Evolutionary conservation across 2,329 filamentous ascomycete species (phyloP).

Genomic region (Diaporthe capsici): DNA sequence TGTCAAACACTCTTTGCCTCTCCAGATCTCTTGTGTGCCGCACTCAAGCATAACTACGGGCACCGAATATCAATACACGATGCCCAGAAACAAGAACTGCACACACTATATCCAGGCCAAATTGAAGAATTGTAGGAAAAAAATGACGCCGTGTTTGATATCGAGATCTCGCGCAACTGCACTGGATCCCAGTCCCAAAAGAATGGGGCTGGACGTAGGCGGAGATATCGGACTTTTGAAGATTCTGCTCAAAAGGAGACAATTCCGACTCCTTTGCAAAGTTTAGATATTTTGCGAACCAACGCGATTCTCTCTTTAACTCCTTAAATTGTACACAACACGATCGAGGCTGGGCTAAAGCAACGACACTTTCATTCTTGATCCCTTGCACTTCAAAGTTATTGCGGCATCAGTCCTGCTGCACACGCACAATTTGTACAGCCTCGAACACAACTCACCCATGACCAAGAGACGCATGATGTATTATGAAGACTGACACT

Average conservation of each 20-base stretch:
- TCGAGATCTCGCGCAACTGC: not conserved
- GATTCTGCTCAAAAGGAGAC: not conserved
- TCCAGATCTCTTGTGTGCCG: not conserved
- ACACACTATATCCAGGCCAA: not conserved
- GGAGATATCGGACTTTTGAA: constrained; percentile 4
- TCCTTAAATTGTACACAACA: not conserved
- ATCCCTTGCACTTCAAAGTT: too few relatives aligned
- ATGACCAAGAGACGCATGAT: not conserved
- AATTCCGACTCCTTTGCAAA: not conserved
- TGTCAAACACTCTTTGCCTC: not conserved
- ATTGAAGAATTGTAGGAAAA: not conserved
- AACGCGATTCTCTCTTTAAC: too few relatives aligned
- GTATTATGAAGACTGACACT: too few relatives aligned
- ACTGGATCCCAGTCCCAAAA: not conserved
- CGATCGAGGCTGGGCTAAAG: not conserved
- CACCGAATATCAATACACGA: not conserved
- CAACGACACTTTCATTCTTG: too few relatives aligned
- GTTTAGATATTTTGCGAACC: not conserved
- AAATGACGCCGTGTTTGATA: not conserved
- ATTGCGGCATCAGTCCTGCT: not conserved
- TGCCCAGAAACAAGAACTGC: not conserved
- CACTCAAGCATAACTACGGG: not conserved
- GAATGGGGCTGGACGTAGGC: constrained; percentile 1
- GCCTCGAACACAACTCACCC: too few relatives aligned
- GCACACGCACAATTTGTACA: not conserved